phyloP scores from a whole-genome alignment of 148 eudicot genomes.

The Spergularia bocconei region DNA sequence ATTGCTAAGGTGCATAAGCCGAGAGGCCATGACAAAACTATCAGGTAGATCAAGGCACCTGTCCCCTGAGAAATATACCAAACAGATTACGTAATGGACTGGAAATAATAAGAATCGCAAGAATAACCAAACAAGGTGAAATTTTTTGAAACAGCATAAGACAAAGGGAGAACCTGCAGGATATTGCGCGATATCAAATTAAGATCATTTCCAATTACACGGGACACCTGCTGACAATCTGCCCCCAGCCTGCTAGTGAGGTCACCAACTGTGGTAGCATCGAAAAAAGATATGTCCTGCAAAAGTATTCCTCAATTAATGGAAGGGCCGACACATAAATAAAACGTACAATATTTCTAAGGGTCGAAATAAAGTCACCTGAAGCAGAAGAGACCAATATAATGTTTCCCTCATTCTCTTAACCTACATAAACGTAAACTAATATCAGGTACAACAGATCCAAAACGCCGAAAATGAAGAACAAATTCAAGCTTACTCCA shows the following conservation, averaged over 20 bases:
- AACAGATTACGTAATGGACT: neutral
- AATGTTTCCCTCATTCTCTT: conserved; percentile 92
- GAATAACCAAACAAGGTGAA: conserved; percentile 1
- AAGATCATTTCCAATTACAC: conserved; percentile 96
- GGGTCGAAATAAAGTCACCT: conserved; percentile 42
- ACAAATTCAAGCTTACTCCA: neutral
- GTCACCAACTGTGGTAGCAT: conserved; percentile 85
- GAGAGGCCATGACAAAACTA: conserved; percentile 87
- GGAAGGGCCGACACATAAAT: neutral
- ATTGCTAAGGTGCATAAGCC: conserved; percentile 81
- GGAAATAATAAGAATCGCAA: conserved; percentile 15
- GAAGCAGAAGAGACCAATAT: conserved; percentile 79
- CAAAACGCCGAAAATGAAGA: neutral
- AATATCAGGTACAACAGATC: neutral
- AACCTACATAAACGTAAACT: conserved; percentile 52
- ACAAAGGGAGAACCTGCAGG: conserved; percentile 64
- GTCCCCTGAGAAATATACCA: conserved; percentile 52
- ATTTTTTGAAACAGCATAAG: neutral
- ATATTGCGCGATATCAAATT: conserved; percentile 84
- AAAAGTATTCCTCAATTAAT: conserved; percentile 14
- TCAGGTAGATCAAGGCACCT: conserved; percentile 85
- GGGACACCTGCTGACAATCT: conserved; percentile 99
- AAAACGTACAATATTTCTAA: neutral
- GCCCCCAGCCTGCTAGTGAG: conserved; percentile 99
- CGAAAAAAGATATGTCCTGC: conserved; percentile 92